Base-by-base conservation (phyloP, 176 grass and related monocot genomes). In the Aegilops sharonensis region DNA sequence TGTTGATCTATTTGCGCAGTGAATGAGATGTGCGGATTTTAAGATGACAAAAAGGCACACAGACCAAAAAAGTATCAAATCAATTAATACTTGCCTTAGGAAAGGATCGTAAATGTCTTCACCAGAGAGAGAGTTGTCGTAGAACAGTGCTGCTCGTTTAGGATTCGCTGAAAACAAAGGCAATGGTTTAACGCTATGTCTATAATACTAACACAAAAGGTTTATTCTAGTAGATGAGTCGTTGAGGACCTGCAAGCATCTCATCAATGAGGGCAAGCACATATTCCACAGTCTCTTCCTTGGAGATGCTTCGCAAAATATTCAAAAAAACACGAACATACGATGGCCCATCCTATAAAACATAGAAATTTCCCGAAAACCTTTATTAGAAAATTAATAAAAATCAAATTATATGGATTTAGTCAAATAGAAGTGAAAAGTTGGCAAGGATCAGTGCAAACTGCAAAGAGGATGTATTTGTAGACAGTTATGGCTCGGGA, bases 271-370 rank as follows among this genome's bases (percentile, higher is more conserved):
- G 92, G 56, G 97, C 94, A 87, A 98, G 87, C 75, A 92, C 97
- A 75, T 98, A 98, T 84, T 98, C 97, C 60, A 96, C 90, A 54
- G 97, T 94, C 42, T 98, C 97, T 91, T 98, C 97, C 87, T 98
- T 96, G 5, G 92, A 92, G 85, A 96, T 88, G 36, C 85, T 90
- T 82, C 76, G 69, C 64, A 98, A 70, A 72, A 98, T 96, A 88
- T 95, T 94, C 83, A 95, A 39, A 43, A 98, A 96, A 78, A 95
- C 82, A 61, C 71, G 87, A 85, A 95, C 18, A 69, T 95, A 98
- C 2, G 90, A 87, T 48, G 90, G 84, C 30, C 97, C 97, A 92
- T 98, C 94, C 97, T 98, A 85, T 67, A 77, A 84, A 79, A 42
- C 39, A 40, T 75, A 84, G 39, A 73, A 85, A 64, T 65, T 71